phyloP scores from a whole-genome alignment of 2,329 filamentous ascomycete species.

The Clathrospora elynae region DNA sequence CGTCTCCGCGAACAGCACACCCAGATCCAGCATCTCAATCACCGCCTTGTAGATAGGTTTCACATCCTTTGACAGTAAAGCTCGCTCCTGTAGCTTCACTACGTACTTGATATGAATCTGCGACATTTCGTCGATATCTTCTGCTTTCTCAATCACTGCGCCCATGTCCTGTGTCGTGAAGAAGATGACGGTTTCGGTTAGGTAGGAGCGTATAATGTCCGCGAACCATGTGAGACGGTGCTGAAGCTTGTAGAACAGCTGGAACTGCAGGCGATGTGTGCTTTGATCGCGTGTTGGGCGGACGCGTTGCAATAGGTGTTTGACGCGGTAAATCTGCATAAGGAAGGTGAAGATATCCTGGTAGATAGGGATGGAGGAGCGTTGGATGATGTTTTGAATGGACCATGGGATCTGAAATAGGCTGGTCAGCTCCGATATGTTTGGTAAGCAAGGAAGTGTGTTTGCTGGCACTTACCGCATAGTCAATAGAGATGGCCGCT shows the following conservation, averaged over 20 bases:
- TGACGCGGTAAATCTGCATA: conserved; percentile 75
- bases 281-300: conserved; percentile 32
- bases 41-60: conserved; percentile 73
- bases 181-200: conserved; percentile 73
- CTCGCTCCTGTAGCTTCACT: conserved; percentile 66
- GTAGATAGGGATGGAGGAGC: conserved; percentile 68
- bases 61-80: conserved; percentile 71
- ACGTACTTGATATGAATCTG: conserved; percentile 68
- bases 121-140: conserved; percentile 83
- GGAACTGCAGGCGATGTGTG: conserved; percentile 7
- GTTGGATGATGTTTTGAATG: conserved; percentile 72
- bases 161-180: conserved; percentile 64
- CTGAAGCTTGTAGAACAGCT: conserved; percentile 60
- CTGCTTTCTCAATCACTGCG: conserved; percentile 61
- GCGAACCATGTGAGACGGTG: conserved; percentile 78
- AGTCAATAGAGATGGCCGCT: conserved; percentile 67
- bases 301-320: conserved; percentile 66
- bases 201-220: conserved; percentile 73
- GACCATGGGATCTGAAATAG: conserved; percentile 57
- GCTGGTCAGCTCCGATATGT: conserved; percentile 10
- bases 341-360: conserved; percentile 75
- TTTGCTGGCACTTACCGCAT: conserved; percentile 69
- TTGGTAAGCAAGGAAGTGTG: no score
- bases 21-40: conserved; percentile 76
- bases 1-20: conserved; percentile 68